A percentile compares a stretch with the other conserved stretches of the same genome.
Conservation (phyloP, 164 flowering plant species). For the Sedum album region DNA sequence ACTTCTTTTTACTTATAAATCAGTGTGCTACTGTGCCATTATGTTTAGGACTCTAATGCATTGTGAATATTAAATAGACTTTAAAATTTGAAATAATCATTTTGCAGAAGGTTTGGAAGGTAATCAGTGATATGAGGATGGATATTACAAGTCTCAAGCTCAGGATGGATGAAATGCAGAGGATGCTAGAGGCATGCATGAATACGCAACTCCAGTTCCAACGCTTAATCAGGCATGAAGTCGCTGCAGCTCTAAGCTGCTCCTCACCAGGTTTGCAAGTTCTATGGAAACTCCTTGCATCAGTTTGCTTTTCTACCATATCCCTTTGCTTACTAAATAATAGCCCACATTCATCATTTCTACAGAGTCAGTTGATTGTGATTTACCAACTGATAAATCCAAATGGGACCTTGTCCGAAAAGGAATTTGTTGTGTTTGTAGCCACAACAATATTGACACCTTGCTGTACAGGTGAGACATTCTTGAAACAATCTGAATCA, state of each 20-base stretch:
- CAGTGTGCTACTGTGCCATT: too few relatives aligned
- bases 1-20: too few relatives aligned
- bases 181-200: conserved; percentile 95
- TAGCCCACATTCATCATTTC: neutral
- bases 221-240: conserved; percentile 59
- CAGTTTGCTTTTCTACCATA: too few relatives aligned
- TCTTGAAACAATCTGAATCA: neutral
- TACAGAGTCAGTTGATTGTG: conserved; percentile 28
- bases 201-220: conserved; percentile 98
- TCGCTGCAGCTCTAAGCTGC: conserved; percentile 73
- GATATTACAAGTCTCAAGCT: conserved; percentile 91
- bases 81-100: too few relatives aligned
- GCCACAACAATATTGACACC: conserved; percentile 65
- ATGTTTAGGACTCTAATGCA: too few relatives aligned
- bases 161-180: conserved; percentile 85
- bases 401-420: conserved; percentile 77
- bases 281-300: neutral
- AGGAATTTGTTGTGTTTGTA: conserved; percentile 86
- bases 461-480: conserved; percentile 66
- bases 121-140: conserved; percentile 74
- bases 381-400: conserved; percentile 36
- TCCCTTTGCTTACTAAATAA: neutral
- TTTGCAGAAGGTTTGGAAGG: conserved; percentile 76
- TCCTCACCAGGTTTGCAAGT: conserved; percentile 41
- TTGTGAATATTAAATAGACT: neutral